Conservation (phyloP, 257 asterid species). For the Misopates orontium region DNA sequence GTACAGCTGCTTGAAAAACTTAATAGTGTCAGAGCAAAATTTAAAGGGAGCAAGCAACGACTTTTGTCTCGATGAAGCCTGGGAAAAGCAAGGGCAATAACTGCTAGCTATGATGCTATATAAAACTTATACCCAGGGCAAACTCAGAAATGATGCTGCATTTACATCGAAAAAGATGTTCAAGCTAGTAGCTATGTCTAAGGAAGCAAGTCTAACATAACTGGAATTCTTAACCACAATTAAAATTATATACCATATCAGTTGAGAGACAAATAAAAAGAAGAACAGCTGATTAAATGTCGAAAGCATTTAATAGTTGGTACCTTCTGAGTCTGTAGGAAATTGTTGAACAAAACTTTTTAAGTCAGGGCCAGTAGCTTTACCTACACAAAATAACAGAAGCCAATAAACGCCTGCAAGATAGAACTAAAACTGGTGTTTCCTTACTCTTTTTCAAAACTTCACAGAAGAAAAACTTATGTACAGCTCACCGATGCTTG, state of each 20-base stretch:
- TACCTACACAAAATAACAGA: slow-evolving; percentile 42
- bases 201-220: not conserved
- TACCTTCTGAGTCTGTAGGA: slow-evolving; percentile 74
- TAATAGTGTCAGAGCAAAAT: no score
- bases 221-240: not conserved
- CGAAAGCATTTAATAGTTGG: not conserved
- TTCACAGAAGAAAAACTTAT: slow-evolving; percentile 7
- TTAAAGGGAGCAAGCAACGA: no score
- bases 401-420: slow-evolving; percentile 5
- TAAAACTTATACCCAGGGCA: no score
- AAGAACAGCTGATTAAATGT: not conserved
- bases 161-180: not conserved
- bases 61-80: no score
- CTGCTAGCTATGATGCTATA: no score
- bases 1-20: not conserved
- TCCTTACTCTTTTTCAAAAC: not conserved
- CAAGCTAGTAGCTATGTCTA: not conserved
- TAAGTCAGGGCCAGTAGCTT: slow-evolving; percentile 76
- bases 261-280: slow-evolving; percentile 4
- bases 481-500: slow-evolving; percentile 51
- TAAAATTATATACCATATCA: not conserved
- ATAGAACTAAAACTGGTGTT: slow-evolving; percentile 16
- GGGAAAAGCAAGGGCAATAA: no score
- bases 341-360: slow-evolving; percentile 70
- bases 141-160: not conserved